Evolutionary conservation across 345 rosid genomes (phyloP), one percentile per base, ranked within the genome.

Genomic region (Gossypium bickii): DNA sequence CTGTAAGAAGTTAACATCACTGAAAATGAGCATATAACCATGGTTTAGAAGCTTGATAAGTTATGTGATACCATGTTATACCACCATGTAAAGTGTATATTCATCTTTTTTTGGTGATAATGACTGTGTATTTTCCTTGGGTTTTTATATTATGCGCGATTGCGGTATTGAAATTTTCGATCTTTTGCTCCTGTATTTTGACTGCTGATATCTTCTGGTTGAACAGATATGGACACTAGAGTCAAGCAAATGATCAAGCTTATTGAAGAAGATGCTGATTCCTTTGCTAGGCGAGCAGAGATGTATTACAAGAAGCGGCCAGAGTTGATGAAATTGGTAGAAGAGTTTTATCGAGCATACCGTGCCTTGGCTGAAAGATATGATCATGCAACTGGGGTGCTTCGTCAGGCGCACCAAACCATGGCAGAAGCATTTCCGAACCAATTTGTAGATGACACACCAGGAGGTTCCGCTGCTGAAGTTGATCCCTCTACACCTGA

Each of bases 351-450:
- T 76, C 86, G 99, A 82, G 98, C 94, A 3, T 96, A 96, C 67
- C 97, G 99, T 81, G 97, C 97, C 29, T 85, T 96, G 80, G 98
- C 99, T 77, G 99, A 90, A 86, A 89, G 99, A 87, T 96, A 96
- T 71, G 95, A 93, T 84, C 89, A 96, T 82, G 99, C 99, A 0
- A 96, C 98, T 0, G 97, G 94, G 53, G 97, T 85, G 47, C 83
- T 96, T 69, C 95, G 87, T 72, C 99, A 96, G 79, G 97, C 97
- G 63, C 99, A 96, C 70, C 82, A 81, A 72, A 87, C 97, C 71
- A 92, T 96, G 95, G 84, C 97, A 43, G 97, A 93, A 85, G 98
- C 92, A 15, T 95, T 93, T 81, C 99, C 98, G 13, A 93, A 90
- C 77, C 99, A 96, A 79, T 73, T 86, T 72, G 81, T 79, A 18